Evolutionary conservation across 129 eudicot species (phyloP).

Genomic region (Pseudognaphalium luteoalbum): DNA sequence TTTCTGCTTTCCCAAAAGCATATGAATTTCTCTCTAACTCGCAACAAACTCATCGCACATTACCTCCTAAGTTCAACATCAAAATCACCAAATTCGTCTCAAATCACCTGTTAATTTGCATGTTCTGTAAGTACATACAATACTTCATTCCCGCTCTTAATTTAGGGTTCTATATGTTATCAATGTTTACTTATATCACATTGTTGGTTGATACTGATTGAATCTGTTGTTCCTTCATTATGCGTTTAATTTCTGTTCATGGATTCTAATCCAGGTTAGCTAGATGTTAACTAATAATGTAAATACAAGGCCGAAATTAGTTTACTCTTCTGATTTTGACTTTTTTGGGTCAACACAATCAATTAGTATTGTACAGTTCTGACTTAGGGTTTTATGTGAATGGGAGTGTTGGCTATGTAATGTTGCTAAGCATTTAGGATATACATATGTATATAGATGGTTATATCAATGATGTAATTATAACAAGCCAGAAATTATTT

Average conservation of each 20-base stretch:
- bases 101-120: neutral
- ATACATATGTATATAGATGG: no score
- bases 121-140: constrained; percentile 20
- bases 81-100: constrained; percentile 13
- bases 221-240: neutral
- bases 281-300: constrained; percentile 15
- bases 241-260: neutral
- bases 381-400: neutral
- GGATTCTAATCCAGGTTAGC: constrained; percentile 4
- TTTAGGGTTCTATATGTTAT: neutral
- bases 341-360: neutral
- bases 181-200: neutral
- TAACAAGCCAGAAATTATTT: no score
- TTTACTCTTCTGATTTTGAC: constrained; percentile 9
- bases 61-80: constrained; percentile 3
- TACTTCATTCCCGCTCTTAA: neutral
- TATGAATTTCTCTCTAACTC: neutral
- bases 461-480: neutral
- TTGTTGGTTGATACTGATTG: neutral
- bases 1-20: neutral
- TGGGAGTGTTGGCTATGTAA: neutral
- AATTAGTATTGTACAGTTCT: neutral
- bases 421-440: neutral
- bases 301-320: constrained; percentile 15
- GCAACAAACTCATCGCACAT: neutral